Evolutionary conservation across 257 asterid species (phyloP).

Genomic region (Craterostigma plantagineum): DNA sequence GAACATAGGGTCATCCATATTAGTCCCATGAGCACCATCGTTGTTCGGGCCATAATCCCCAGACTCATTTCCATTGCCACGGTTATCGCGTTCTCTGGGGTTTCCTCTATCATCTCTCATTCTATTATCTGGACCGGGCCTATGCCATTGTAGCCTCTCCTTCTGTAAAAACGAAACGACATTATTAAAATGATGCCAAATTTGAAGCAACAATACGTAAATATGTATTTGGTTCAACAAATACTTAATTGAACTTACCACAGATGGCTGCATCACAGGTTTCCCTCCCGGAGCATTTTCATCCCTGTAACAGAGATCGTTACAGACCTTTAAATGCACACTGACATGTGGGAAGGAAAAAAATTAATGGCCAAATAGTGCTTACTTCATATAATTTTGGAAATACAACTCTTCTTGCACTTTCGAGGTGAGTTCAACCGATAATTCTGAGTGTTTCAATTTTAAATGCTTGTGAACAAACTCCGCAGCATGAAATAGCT

Average conservation of each 20-base stretch:
- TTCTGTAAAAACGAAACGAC: constrained; percentile 39
- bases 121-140: constrained; percentile 60
- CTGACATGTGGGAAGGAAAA: not conserved
- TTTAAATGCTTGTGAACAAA: constrained; percentile 86
- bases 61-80: constrained; percentile 29
- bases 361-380: constrained; percentile 1
- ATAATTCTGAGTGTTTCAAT: constrained; percentile 80
- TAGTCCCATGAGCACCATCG: constrained; percentile 30
- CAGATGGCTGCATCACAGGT: constrained; percentile 78
- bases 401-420: constrained; percentile 82
- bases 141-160: constrained; percentile 57
- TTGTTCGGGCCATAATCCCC: constrained; percentile 34
- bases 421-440: constrained; percentile 61
- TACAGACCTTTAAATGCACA: constrained; percentile 7
- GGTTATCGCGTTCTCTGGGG: constrained; percentile 37
- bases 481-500: constrained; percentile 95
- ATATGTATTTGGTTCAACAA: too few relatives aligned
- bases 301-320: constrained; percentile 39
- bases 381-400: constrained; percentile 92
- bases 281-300: constrained; percentile 91
- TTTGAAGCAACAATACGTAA: too few relatives aligned
- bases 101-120: constrained; percentile 65
- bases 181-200: constrained; percentile 7
- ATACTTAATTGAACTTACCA: constrained; percentile 26
- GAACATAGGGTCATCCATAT: constrained; percentile 65